Base-by-base conservation (phyloP, 495 filamentous ascomycete genomes). In the Lasiosphaeris hirsuta region DNA sequence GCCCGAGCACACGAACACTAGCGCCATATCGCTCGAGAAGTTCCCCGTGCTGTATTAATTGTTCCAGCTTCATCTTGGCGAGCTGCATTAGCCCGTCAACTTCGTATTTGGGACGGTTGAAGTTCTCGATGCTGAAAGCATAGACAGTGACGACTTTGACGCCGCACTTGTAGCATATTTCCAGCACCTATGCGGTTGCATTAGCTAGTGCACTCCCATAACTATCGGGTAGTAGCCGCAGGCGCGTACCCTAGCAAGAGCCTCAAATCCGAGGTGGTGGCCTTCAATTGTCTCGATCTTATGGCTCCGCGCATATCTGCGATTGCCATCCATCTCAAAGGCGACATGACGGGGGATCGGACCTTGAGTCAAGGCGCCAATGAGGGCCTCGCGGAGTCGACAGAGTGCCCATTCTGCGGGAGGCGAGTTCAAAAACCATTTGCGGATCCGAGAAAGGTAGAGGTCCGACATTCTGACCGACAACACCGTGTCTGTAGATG, bases 61-160 rank as follows among this genome's bases (percentile, higher is more conserved):
- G 94, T 17, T 84, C 81, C 11, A 98, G 80, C 75, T 96, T 97
- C 56, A 93, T 83, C 74, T 96, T 96, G 36, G 92, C 93, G 80
- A 98, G 95, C 61, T 96, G 90, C 94, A 98, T 98, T 49, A 98
- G 76, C 13, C 90, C 91, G 70, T 96, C 92, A 35, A 98, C 95
- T 70, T 98, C 94, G 74, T 96, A 93, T 69, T 92, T 92, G n/a
- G 91, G 92, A 5, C 94, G 84, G 71, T 97, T 96, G 78, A 97
- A 98, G 75, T 98, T 98, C 73, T 97, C 94, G 69, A 97, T 96
- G 64, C 89, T 94, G 78, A 98, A 98, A 4, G 94, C 94, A 72
- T 97, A 98, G 51, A 98, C 89, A 0, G 94, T 97, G 11, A 98
- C 94, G 4, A 95, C 91, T 70, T 92, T 88, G 33, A 98, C 88